phyloP scores from a whole-genome alignment of 495 filamentous ascomycete species.

The Daldinia childiae region DNA sequence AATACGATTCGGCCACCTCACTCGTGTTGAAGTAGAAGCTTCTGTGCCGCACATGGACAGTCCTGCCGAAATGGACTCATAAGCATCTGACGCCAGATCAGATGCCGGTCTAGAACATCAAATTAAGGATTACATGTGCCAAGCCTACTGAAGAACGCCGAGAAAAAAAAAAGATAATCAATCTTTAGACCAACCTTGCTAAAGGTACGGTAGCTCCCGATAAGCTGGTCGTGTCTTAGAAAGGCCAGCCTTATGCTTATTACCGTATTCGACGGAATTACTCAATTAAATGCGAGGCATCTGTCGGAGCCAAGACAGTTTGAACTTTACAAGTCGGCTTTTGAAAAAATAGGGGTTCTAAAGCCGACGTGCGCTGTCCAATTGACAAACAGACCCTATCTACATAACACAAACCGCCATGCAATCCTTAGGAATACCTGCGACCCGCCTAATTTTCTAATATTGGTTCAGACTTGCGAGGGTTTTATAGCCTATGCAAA shows the following conservation, averaged over 20 bases:
- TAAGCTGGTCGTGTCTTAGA: background rate
- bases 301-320: background rate
- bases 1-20: background rate
- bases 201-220: background rate
- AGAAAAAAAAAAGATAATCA: background rate
- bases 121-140: slow-evolving; percentile 18
- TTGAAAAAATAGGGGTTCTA: background rate
- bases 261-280: background rate
- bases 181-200: too few species aligned
- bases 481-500: background rate
- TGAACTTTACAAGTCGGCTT: background rate
- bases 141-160: slow-evolving; percentile 19
- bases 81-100: slow-evolving; percentile 5
- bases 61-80: background rate
- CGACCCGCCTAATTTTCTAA: background rate
- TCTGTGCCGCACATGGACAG: slow-evolving; percentile 30
- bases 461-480: background rate
- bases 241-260: slow-evolving; percentile 2
- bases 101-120: slow-evolving; percentile 15
- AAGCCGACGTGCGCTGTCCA: background rate
- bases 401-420: background rate
- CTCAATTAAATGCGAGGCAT: background rate
- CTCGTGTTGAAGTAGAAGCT: background rate
- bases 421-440: background rate
- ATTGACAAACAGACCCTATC: too few species aligned